Evolutionary conservation across 768 basidiomycete species (phyloP), one percentile per base, ranked within the genome.

Genomic region (Trametes cingulata): DNA sequence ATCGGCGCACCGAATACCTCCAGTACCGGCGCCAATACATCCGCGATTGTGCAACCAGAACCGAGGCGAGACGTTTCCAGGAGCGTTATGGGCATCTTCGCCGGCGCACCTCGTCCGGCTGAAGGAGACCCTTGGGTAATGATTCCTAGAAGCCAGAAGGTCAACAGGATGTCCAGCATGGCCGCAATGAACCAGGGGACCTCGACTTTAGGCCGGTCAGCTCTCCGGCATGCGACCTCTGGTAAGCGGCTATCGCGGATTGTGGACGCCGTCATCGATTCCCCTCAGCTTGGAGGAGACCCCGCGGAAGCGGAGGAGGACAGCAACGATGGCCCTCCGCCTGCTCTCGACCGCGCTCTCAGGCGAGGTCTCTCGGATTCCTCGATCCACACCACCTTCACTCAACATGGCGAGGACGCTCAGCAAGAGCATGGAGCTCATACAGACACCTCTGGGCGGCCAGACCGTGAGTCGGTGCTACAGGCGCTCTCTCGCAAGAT

Each of bases 321-420:
- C 2, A 27, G 15, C 14, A 24, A 25, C 27, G 41, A 27, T 8
- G 61, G 61, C 2, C 61, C 61, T 2, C 71, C 75, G 2, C 71
- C 87, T n/a, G 72, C 92, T 15, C 73, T 86, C 24, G 80, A 88
- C 48, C 85, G 85, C 20, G 85, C 86, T 17, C 76, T 95, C 7
- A 82, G 88, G 27, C 83, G 95, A 54, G 93, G 94, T 2, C 73
- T 97, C 50, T 93, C 91, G 1, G 96, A 98, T 71, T 95, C 94
- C 0, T 95, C 93, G 1, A 94, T 98, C 61, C 91, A 87, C 62
- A 89, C 92, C 4, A 92, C 92, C 0, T 96, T 91, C 74, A 76
- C 85, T 60, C 79, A 75, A 55, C 83, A 89, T 48, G 77, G 72
- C 5, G 78, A 77, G n/a, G 74, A 76, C 29, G 22, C 25, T 29